A percentile compares a stretch with the other conserved stretches of the same genome.
phyloP scores from a whole-genome alignment of 371 early-diverging fungal genomes.

The Apophysomyces elegans region DNA sequence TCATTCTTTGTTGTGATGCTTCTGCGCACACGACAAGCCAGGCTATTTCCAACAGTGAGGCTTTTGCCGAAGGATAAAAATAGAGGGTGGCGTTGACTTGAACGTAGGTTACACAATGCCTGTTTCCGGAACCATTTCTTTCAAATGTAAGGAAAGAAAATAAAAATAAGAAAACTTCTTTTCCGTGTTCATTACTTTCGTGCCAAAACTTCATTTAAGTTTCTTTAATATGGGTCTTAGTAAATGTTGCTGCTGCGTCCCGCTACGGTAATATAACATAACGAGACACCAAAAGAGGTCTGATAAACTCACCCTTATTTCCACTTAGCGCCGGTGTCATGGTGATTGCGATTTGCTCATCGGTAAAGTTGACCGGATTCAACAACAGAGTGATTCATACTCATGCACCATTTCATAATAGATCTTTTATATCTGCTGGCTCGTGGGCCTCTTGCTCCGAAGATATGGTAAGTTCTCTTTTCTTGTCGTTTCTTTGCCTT shows the following conservation, averaged over 20 bases:
- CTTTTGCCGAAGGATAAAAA: slow-evolving; percentile 2
- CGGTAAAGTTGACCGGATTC: slow-evolving; percentile 9
- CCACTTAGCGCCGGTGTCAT: slow-evolving; percentile 16
- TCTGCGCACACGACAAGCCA: too few species aligned
- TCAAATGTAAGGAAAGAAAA: slow-evolving; percentile 3
- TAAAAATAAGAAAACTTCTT: not conserved
- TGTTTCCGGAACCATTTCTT: slow-evolving; percentile 8
- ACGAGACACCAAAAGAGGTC: not conserved
- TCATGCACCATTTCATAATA: not conserved
- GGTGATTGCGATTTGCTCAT: slow-evolving; percentile 21
- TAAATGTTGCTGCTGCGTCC: slow-evolving; percentile 25
- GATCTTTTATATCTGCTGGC: slow-evolving; percentile 6
- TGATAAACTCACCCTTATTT: not conserved
- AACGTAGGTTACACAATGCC: slow-evolving; percentile 5
- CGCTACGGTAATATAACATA: slow-evolving; percentile 16
- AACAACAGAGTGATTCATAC: not conserved
- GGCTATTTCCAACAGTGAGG: not conserved
- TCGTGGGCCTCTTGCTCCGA: slow-evolving; percentile 11
- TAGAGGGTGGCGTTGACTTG: slow-evolving; percentile 13
- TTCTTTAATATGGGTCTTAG: slow-evolving; percentile 12
- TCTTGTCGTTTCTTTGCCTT: not conserved
- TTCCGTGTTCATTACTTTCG: not conserved
- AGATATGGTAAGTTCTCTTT: slow-evolving; percentile 8
- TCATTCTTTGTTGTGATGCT: too few species aligned
- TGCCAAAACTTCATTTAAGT: not conserved